phyloP scores from a whole-genome alignment of 768 basidiomycete genomes.

The Mycena olivaceomarginata region DNA sequence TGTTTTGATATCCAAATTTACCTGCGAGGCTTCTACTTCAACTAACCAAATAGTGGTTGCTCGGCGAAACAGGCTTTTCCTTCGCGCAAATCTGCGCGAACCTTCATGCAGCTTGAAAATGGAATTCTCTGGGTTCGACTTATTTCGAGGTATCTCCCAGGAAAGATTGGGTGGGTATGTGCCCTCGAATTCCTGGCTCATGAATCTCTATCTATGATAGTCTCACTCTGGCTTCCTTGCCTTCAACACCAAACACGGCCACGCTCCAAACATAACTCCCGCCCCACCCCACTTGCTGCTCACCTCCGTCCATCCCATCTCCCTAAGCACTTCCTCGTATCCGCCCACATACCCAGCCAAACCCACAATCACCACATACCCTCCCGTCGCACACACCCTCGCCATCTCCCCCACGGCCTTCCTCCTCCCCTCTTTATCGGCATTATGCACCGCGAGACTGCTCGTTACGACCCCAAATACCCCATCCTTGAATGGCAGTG shows the following conservation, averaged over 20 bases:
- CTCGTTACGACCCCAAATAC: conserved; percentile 7
- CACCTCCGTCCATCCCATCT: conserved; percentile 3
- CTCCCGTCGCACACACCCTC: not conserved
- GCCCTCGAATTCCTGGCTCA: no score
- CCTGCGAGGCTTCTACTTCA: no score
- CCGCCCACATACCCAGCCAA: conserved; percentile 7
- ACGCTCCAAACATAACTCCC: conserved; percentile 9
- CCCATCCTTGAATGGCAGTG: not conserved
- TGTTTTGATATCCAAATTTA: no score
- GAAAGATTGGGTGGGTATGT: no score
- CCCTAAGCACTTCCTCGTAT: conserved; percentile 1
- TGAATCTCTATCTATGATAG: not conserved
- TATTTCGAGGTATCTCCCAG: no score
- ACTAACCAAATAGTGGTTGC: no score
- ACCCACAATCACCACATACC: conserved; percentile 2
- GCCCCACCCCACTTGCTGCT: conserved; percentile 3
- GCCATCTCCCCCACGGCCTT: not conserved
- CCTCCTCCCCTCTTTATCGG: conserved; percentile 7
- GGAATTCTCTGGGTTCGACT: no score
- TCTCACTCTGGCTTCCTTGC: not conserved
- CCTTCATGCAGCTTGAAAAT: no score
- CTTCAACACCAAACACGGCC: conserved; percentile 3
- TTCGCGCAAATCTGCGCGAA: no score
- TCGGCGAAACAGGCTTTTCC: no score
- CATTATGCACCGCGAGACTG: conserved; percentile 3